These are phyloP conservation scores for Puccinia horiana DNA, from an alignment of 1,284 basidiomycete genomes.

Conservation along the genomic window DNA sequence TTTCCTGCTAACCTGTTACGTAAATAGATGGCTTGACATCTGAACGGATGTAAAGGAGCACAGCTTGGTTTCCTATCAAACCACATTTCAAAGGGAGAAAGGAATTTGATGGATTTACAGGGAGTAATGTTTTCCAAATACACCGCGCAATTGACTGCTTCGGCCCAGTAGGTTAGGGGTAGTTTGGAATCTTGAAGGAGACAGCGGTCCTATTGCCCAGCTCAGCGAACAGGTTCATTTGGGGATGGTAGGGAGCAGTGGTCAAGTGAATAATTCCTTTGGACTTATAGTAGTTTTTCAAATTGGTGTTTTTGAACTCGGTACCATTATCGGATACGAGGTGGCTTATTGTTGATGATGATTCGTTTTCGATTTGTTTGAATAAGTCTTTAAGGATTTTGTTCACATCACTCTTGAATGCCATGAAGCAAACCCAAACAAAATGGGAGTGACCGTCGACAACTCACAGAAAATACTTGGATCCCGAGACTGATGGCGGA, in stretches of 20 bases:
- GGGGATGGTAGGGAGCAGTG: too few species aligned
- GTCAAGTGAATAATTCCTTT: conserved; percentile 9
- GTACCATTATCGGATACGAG: not conserved
- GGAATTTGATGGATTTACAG: conserved; percentile 9
- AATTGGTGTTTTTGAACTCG: not conserved
- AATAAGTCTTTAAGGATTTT: not conserved
- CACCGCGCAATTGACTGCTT: conserved; percentile 2
- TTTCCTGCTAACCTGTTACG: not conserved
- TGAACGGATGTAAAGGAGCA: not conserved
- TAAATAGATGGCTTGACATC: conserved; percentile 20
- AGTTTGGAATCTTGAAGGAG: not conserved
- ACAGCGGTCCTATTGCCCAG: not conserved
- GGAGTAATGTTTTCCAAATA: too few species aligned
- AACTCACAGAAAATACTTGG: not conserved
- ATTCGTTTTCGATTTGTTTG: not conserved
- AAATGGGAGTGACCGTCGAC: conserved; percentile 22
- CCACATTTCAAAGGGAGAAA: not conserved
- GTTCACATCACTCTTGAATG: not conserved
- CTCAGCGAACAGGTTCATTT: too few species aligned
- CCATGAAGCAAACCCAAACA: conserved; percentile 16
- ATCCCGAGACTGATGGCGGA: not conserved
- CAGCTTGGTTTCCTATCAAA: too few species aligned
- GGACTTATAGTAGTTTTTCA: not conserved
- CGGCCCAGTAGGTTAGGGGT: not conserved
- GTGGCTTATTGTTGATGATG: not conserved